phyloP scores from a whole-genome alignment of 2,329 filamentous ascomycete species.

The Diaporthe sp. region DNA sequence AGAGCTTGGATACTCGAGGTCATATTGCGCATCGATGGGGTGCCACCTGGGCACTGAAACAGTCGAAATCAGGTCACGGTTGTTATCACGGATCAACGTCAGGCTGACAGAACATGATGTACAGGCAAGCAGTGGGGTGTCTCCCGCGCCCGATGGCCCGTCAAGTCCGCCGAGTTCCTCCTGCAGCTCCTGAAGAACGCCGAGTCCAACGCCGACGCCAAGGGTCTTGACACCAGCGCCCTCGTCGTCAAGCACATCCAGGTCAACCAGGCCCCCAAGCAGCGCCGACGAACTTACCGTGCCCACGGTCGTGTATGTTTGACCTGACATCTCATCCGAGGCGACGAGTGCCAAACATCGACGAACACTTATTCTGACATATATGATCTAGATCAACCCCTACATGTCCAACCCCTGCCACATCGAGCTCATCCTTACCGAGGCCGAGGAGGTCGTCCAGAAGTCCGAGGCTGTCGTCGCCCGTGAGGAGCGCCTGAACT shows the following conservation, averaged over 20 bases:
- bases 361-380: slow-evolving; percentile 44
- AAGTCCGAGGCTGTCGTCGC: slow-evolving; percentile 81
- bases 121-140: slow-evolving; percentile 99
- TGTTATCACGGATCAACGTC: neutral
- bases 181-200: slow-evolving; percentile 98
- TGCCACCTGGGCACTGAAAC: neutral
- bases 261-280: slow-evolving; percentile 99
- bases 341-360: neutral
- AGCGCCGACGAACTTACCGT: slow-evolving; percentile 99
- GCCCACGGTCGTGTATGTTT: slow-evolving; percentile 98
- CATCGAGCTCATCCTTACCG: slow-evolving; percentile 99
- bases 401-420: slow-evolving; percentile 99
- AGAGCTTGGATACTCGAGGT: neutral
- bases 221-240: slow-evolving; percentile 97
- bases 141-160: slow-evolving; percentile 97
- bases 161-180: slow-evolving; percentile 99
- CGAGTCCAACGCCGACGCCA: slow-evolving; percentile 96
- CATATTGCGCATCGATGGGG: neutral
- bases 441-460: slow-evolving; percentile 94
- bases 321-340: slow-evolving; percentile 25
- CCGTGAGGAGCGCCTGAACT: slow-evolving; percentile 79
- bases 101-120: slow-evolving; percentile 30
- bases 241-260: slow-evolving; percentile 99
- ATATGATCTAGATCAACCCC: slow-evolving; percentile 86
- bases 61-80: neutral